Base-by-base conservation (phyloP, 108 stramenopile species). In the Nitzschia putrida region DNA sequence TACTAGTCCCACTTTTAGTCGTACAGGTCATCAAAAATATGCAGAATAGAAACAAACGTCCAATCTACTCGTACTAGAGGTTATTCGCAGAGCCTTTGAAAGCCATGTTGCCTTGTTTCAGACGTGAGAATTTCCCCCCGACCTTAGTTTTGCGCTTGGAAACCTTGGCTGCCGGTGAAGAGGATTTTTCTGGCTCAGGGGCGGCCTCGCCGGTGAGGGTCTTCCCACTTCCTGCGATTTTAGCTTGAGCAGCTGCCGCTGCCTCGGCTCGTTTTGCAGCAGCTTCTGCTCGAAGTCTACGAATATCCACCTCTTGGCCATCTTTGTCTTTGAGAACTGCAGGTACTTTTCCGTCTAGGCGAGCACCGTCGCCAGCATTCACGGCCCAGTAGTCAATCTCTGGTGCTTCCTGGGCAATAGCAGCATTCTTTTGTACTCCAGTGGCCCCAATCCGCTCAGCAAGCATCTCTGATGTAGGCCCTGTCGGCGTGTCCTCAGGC, bases 331-430 rank as follows among this genome's bases (percentile, higher is more conserved):
- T 91, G 44, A 95, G 61, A 14, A 68, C 61, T n/a, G 80, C 45
- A 0, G 90, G 80, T 20, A 42, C 61, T 61, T 95, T 95, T 42
- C 91, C 94, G 66, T 95, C 94, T 49, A 95, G 69, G 29, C 94
- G 76, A 12, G 88, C 80, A 22, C 90, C 93, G 53, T 82, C 85
- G 44, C 91, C 94, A 44, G 84, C 89, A 67, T 81, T 77, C 24
- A 95, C 66, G 10, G 94, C 94, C 94, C 94, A 95, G 74, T 95
- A 95, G 56, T 91, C 87, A 11, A 90, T 67, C 52, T 80, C 70
- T 7, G 94, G 91, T 26, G 81, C 81, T 21, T 81, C 85, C 25
- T 81, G 79, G 3, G 88, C 78, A 64, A 95, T 88, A 51, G 91
- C 91, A 9, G 90, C 86, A 76, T 95, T 95, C 25, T 38, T 76